phyloP scores from a whole-genome alignment of 148 eudicot species.

The Cornus florida region DNA sequence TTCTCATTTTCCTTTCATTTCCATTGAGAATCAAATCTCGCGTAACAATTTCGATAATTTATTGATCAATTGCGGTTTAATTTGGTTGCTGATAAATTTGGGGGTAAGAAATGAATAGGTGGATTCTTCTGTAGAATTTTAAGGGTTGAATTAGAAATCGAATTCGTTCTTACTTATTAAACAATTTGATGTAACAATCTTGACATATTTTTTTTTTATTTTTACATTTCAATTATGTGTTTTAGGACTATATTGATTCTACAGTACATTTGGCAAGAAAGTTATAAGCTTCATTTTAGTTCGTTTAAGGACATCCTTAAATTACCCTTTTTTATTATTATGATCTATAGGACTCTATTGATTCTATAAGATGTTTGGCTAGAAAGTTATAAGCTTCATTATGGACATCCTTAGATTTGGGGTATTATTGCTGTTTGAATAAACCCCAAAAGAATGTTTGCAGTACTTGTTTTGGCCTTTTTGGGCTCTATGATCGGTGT shows the following conservation, averaged over 20 bases:
- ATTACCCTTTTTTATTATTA: too few species aligned
- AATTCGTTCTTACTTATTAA: background rate
- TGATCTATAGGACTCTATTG: background rate
- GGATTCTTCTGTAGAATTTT: too few species aligned
- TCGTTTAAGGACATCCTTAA: too few species aligned
- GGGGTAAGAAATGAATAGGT: background rate
- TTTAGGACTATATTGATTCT: too few species aligned
- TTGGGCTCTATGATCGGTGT: background rate
- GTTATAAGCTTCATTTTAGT: too few species aligned
- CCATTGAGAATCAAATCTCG: background rate
- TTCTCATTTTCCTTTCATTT: background rate
- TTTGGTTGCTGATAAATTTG: too few species aligned
- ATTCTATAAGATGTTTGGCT: background rate
- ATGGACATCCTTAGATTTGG: too few species aligned
- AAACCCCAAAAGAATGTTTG: background rate
- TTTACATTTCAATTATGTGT: too few species aligned
- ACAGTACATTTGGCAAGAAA: background rate
- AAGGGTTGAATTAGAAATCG: background rate
- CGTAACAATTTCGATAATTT: background rate
- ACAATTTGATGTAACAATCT: background rate
- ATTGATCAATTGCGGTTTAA: background rate
- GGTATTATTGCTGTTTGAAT: too few species aligned
- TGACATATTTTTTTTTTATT: too few species aligned
- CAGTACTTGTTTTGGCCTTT: background rate
- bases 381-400: too few species aligned